A percentile compares a stretch with the other conserved stretches of the same genome.
These are phyloP conservation scores for Xylaria multiplex DNA, from an alignment of 2,329 filamentous ascomycete species.

Conservation along the genomic window DNA sequence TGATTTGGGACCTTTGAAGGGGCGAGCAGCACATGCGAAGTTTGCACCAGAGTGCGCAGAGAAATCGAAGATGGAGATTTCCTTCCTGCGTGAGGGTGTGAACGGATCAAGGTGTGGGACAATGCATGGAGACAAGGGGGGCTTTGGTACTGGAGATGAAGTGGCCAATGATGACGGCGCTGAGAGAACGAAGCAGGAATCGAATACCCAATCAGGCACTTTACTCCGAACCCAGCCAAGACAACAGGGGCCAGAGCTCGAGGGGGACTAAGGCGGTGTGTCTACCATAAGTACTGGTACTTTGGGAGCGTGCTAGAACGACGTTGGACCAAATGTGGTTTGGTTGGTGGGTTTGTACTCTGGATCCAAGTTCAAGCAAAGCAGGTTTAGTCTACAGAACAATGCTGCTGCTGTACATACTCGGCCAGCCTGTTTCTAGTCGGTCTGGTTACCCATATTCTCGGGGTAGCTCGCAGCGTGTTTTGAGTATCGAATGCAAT, in stretches of 20 bases:
- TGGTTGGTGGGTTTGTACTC: slow-evolving; percentile 11
- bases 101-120: slow-evolving; percentile 54
- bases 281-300: slow-evolving; percentile 44
- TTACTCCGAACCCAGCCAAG: slow-evolving; percentile 59
- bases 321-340: slow-evolving; percentile 30
- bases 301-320: slow-evolving; percentile 33
- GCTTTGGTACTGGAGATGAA: slow-evolving; percentile 59
- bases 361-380: slow-evolving; percentile 34
- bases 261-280: slow-evolving; percentile 49
- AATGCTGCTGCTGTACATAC: slow-evolving; percentile 26
- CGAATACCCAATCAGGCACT: slow-evolving; percentile 62
- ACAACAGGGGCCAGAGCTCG: slow-evolving; percentile 46
- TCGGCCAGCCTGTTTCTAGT: slow-evolving; percentile 19
- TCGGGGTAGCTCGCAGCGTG: slow-evolving; percentile 27
- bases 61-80: slow-evolving; percentile 46
- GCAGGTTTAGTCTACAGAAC: slow-evolving; percentile 37
- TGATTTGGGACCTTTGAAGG: slow-evolving; percentile 18
- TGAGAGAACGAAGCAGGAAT: slow-evolving; percentile 55
- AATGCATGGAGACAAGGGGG: slow-evolving; percentile 61
- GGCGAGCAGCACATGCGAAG: slow-evolving; percentile 41
- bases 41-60: slow-evolving; percentile 46
- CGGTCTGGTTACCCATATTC: slow-evolving; percentile 32
- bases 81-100: slow-evolving; percentile 45
- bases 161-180: slow-evolving; percentile 59
- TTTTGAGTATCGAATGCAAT: slow-evolving; percentile 5